These are phyloP conservation scores for Lasiodiplodia hormozganensis DNA, from an alignment of 2,329 filamentous ascomycete genomes.

Conservation along the genomic window DNA sequence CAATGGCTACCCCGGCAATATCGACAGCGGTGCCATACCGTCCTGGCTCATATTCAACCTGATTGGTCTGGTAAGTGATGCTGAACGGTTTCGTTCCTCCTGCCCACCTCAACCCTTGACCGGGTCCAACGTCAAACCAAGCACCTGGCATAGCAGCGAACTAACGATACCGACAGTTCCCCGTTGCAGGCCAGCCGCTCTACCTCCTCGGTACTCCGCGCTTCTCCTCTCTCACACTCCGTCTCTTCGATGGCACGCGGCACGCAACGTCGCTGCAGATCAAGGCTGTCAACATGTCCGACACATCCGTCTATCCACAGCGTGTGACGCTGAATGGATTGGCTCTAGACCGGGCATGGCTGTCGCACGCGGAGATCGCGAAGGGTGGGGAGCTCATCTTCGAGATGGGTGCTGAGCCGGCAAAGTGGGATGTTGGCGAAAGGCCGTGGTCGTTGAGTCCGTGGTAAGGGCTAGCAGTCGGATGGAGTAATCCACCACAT, in stretches of 20 bases:
- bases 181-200: constrained; percentile 55
- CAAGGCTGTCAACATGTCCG: constrained; percentile 29
- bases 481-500: background rate
- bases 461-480: background rate
- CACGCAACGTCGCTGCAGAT: constrained; percentile 30
- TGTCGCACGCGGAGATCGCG: constrained; percentile 23
- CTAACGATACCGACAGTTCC: constrained; percentile 40
- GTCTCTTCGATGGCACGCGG: constrained; percentile 30
- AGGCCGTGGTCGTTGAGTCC: constrained; percentile 29
- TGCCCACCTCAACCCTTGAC: too few species aligned
- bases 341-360: constrained; percentile 31
- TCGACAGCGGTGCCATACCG: constrained; percentile 56
- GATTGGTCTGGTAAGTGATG: constrained; percentile 45
- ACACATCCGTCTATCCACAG: constrained; percentile 32
- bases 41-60: constrained; percentile 61
- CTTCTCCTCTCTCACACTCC: constrained; percentile 46
- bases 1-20: constrained; percentile 55
- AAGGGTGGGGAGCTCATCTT: constrained; percentile 33
- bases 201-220: constrained; percentile 57
- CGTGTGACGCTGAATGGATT: constrained; percentile 31
- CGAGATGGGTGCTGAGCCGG: constrained; percentile 29
- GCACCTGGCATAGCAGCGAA: background rate
- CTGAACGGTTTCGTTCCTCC: background rate
- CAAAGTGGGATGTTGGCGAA: constrained; percentile 33
- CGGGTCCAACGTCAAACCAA: background rate